phyloP scores from a whole-genome alignment of 371 early-diverging fungal species.

The Capillidium rhysosporum region DNA sequence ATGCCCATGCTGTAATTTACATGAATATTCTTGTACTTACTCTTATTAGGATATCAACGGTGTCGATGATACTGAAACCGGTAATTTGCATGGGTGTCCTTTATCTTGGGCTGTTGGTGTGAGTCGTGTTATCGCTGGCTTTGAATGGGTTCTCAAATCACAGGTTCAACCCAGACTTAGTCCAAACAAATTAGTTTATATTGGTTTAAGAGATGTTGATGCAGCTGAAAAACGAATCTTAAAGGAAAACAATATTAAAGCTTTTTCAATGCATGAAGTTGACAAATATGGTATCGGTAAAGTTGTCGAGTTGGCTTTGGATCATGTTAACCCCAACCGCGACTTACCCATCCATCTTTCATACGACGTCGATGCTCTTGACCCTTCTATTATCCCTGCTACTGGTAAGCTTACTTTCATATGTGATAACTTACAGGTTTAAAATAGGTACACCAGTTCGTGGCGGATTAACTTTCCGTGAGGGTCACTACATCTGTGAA shows the following conservation, averaged over 20 bases:
- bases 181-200: conserved; percentile 69
- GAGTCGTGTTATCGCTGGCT: conserved; percentile 26
- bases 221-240: conserved; percentile 64
- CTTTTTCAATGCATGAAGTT: conserved; percentile 94
- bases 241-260: conserved; percentile 58
- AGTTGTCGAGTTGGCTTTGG: conserved; percentile 86
- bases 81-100: conserved; percentile 94
- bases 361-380: conserved; percentile 92
- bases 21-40: not conserved
- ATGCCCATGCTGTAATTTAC: conserved; percentile 81
- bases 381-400: conserved; percentile 83
- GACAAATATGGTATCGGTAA: conserved; percentile 86
- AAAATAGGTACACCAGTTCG: conserved; percentile 75
- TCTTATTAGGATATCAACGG: conserved; percentile 78
- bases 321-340: conserved; percentile 64
- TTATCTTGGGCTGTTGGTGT: conserved; percentile 79
- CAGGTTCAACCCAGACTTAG: conserved; percentile 39
- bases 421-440: not conserved
- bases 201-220: conserved; percentile 92
- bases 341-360: conserved; percentile 74
- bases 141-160: conserved; percentile 41
- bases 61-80: conserved; percentile 64
- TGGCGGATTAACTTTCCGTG: conserved; percentile 83
- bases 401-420: conserved; percentile 38
- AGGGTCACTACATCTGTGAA: conserved; percentile 84